Evolutionary conservation across 2,329 filamentous ascomycete genomes (phyloP).

Genomic region (Colletotrichum eremochloae): DNA sequence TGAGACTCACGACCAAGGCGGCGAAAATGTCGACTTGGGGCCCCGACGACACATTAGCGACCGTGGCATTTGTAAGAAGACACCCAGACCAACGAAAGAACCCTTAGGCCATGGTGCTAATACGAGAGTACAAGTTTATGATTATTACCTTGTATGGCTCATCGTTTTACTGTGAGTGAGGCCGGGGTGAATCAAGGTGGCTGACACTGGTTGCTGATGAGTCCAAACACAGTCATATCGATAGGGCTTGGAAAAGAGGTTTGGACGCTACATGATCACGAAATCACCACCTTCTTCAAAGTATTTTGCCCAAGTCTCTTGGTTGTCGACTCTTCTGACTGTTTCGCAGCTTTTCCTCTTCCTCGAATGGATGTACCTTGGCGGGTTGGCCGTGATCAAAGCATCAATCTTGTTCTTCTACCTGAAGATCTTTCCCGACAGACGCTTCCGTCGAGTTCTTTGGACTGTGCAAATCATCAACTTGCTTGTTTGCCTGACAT

Average conservation of each 20-base stretch:
- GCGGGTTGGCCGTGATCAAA: conserved; percentile 48
- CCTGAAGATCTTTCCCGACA: conserved; percentile 49
- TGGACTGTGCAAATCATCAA: conserved; percentile 8
- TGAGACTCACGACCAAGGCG: conserved; percentile 12
- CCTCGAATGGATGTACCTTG: conserved; percentile 50
- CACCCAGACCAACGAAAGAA: no score
- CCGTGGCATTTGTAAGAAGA: conserved; percentile 1
- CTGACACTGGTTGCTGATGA: conserved; percentile 33
- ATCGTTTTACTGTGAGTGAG: conserved; percentile 1
- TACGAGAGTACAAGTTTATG: neutral
- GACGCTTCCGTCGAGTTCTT: conserved; percentile 10
- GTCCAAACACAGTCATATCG: conserved; percentile 44
- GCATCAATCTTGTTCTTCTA: conserved; percentile 51
- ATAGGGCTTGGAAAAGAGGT: conserved; percentile 54
- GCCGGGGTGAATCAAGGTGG: no score
- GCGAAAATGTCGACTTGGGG: conserved; percentile 21
- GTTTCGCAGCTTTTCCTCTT: conserved; percentile 46
- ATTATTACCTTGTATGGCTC: neutral
- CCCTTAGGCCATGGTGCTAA: neutral
- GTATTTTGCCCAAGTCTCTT: conserved; percentile 34
- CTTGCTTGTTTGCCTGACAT: neutral
- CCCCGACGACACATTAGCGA: conserved; percentile 5
- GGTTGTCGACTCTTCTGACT: neutral
- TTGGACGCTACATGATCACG: conserved; percentile 49
- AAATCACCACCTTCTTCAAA: conserved; percentile 49